Conservation (phyloP, 768 basidiomycete genomes). For the Leccinum uliginosum region DNA sequence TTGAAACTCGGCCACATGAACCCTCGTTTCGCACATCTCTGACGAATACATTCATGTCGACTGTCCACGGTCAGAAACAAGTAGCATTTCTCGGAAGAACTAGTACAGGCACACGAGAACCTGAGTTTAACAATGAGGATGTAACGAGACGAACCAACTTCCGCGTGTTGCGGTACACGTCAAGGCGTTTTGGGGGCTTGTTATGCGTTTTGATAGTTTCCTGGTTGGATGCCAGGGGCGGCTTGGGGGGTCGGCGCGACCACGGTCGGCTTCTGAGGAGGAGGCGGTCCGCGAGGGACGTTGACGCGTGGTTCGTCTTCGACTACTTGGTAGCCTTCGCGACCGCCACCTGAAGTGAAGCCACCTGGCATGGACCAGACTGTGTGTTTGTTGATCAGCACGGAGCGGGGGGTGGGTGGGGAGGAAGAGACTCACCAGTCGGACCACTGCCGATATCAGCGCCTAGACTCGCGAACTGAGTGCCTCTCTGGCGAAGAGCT, state of each 20-base stretch:
- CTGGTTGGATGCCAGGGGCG: slow-evolving; percentile 15
- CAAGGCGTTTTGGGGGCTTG: background rate
- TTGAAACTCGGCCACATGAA: background rate
- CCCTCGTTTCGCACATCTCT: background rate
- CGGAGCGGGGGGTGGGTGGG: background rate
- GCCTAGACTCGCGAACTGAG: slow-evolving; percentile 48
- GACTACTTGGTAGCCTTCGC: slow-evolving; percentile 61
- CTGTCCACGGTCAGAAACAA: background rate
- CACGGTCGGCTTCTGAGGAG: slow-evolving; percentile 12
- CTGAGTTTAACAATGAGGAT: background rate
- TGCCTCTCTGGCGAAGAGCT: slow-evolving; percentile 56
- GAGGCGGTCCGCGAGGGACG: slow-evolving; percentile 14
- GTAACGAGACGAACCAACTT: background rate
- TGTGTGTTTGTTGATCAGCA: slow-evolving; percentile 20
- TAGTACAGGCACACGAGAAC: background rate
- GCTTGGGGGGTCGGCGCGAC: slow-evolving; percentile 10
- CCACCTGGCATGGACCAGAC: slow-evolving; percentile 81
- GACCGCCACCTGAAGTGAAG: slow-evolving; percentile 45
- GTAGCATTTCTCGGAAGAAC: background rate
- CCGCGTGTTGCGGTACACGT: too few relatives aligned
- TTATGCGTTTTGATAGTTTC: slow-evolving; percentile 26
- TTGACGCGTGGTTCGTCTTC: slow-evolving; percentile 39
- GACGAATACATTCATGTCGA: background rate
- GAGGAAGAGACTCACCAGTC: slow-evolving; percentile 41
- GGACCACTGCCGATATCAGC: slow-evolving; percentile 49